Evolutionary conservation across 1,139 yeast species (phyloP).

Genomic region (Meyerozyma athensensis): DNA sequence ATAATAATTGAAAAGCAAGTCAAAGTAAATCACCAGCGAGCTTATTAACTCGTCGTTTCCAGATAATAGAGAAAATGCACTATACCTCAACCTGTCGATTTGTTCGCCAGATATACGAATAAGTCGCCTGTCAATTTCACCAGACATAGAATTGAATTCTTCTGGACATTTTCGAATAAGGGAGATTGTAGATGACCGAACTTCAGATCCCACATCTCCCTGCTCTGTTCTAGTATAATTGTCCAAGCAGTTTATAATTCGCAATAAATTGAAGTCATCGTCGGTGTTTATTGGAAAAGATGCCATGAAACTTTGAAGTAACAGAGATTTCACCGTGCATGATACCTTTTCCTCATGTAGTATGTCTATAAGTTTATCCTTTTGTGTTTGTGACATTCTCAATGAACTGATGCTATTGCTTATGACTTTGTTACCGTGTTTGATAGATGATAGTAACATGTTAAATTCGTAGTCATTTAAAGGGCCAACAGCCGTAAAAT

Average conservation of each 20-base stretch:
- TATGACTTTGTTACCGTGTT: not conserved
- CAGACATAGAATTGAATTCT: slow-evolving; percentile 19
- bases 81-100: slow-evolving; percentile 26
- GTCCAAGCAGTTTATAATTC: slow-evolving; percentile 18
- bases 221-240: slow-evolving; percentile 66
- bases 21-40: slow-evolving; percentile 2
- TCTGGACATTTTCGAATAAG: slow-evolving; percentile 21
- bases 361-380: not conserved
- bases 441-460: not conserved
- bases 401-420: not conserved
- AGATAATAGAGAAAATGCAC: slow-evolving; percentile 23
- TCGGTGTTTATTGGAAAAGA: not conserved
- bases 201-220: slow-evolving; percentile 77
- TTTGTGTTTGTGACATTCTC: not conserved
- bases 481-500: not conserved
- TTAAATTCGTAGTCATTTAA: not conserved
- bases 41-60: not conserved
- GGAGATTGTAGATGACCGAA: slow-evolving; percentile 48
- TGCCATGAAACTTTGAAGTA: not conserved
- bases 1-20: slow-evolving; percentile 6
- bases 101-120: slow-evolving; percentile 52
- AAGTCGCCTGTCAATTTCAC: slow-evolving; percentile 27
- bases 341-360: not conserved
- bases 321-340: not conserved
- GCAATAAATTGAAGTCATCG: not conserved